Percentiles rank a stretch among this genome's conserved stretches.
Conservation (phyloP, 2,329 filamentous ascomycete genomes). For the Trichoderma breve region DNA sequence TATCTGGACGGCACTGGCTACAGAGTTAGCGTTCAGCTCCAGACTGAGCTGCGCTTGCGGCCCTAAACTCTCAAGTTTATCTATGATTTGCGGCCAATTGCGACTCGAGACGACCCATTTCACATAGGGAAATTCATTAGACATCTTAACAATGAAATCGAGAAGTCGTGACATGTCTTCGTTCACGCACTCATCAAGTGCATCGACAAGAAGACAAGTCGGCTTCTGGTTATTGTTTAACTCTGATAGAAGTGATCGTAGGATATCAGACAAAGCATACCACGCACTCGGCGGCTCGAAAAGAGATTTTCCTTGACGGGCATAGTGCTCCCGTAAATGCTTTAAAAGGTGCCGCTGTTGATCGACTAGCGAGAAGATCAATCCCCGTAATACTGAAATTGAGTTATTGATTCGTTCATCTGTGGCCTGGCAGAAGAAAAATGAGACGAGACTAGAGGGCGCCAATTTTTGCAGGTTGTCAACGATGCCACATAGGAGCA, state of each 20-base stretch:
- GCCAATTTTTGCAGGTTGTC: not conserved
- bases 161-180: slow-evolving; percentile 37
- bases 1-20: slow-evolving; percentile 36
- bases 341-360: slow-evolving; percentile 34
- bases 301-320: slow-evolving; percentile 31
- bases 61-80: slow-evolving; percentile 25
- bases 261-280: slow-evolving; percentile 36
- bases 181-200: slow-evolving; percentile 40
- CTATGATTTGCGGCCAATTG: slow-evolving; percentile 38
- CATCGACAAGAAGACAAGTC: slow-evolving; percentile 41
- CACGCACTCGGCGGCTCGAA: slow-evolving; percentile 44
- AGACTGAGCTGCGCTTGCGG: slow-evolving; percentile 32
- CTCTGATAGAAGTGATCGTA: slow-evolving; percentile 41
- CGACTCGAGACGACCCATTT: slow-evolving; percentile 48
- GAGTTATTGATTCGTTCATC: slow-evolving; percentile 38
- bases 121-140: slow-evolving; percentile 12
- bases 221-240: not conserved
- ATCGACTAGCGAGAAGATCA: slow-evolving; percentile 34
- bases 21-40: slow-evolving; percentile 36
- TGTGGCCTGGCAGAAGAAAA: slow-evolving; percentile 19
- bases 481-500: slow-evolving; percentile 42
- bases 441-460: not conserved
- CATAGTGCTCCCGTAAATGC: slow-evolving; percentile 36
- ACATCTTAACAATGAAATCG: slow-evolving; percentile 31
- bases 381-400: slow-evolving; percentile 37